A percentile compares a stretch with the other conserved stretches of the same genome.
phyloP scores from a whole-genome alignment of 257 asterid species.

The Scutellaria baicalensis region DNA sequence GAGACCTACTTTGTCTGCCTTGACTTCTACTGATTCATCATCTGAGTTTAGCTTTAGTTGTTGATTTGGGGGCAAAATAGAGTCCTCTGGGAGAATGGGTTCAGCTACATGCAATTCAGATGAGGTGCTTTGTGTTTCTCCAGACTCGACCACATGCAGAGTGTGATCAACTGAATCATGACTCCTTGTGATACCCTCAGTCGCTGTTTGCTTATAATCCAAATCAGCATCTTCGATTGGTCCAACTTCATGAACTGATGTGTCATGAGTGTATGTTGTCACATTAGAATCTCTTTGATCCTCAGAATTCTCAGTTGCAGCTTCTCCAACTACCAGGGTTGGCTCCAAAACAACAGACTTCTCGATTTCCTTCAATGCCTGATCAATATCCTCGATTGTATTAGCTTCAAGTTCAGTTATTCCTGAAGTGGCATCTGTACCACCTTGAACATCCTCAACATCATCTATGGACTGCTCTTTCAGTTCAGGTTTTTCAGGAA shows the following conservation, averaged over 20 bases:
- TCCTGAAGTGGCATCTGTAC: background rate
- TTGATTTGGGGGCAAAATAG: slow-evolving; percentile 7
- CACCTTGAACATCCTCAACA: background rate
- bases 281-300: slow-evolving; percentile 11
- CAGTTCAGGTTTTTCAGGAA: too few relatives aligned
- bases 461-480: too few relatives aligned
- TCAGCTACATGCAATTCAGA: slow-evolving; percentile 26
- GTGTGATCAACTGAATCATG: slow-evolving; percentile 18
- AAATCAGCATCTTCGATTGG: slow-evolving; percentile 21
- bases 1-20: slow-evolving; percentile 20
- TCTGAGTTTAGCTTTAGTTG: slow-evolving; percentile 16
- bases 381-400: slow-evolving; percentile 18
- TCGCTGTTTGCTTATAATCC: background rate
- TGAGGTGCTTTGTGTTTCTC: slow-evolving; percentile 18
- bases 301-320: slow-evolving; percentile 8
- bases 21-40: slow-evolving; percentile 16
- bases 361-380: slow-evolving; percentile 22
- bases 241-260: slow-evolving; percentile 26
- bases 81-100: slow-evolving; percentile 15
- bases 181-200: background rate
- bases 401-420: slow-evolving; percentile 28
- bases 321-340: slow-evolving; percentile 11
- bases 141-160: slow-evolving; percentile 16
- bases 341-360: slow-evolving; percentile 20
- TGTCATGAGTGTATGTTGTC: slow-evolving; percentile 8